Evolutionary conservation across 2,329 filamentous ascomycete genomes (phyloP), one percentile per base, ranked within the genome.

Genomic region (Hymenoscyphus repandus): DNA sequence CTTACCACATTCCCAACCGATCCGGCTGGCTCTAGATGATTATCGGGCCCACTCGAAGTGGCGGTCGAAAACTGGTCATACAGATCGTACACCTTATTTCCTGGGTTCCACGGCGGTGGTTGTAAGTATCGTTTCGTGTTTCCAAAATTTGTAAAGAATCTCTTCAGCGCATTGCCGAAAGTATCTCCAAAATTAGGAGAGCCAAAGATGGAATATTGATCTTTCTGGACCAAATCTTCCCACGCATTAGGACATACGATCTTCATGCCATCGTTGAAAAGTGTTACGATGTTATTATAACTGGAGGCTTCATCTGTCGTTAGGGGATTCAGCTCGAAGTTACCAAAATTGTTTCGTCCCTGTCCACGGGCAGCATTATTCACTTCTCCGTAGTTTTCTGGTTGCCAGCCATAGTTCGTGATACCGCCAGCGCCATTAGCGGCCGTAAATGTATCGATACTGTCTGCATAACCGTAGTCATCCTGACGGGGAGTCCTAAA

Each of bases 231-330:
- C 5, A 41, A 37, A 18, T 57, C 50, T 30, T 57, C 54, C 52
- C 54, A 57, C 10, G 54, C 47, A 42, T 57, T 57, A 5, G 52
- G 52, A 30, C 54, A 57, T 1, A 55, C 45, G 10, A 57, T 37
- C 36, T 57, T 57, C 17, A 53, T 51, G 6, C 54, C 52, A 38
- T 57, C 49, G 12, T 51, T 50, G 11, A 47, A 49, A 0, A 57
- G 27, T 1, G 42, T 55, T n/a, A 55, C 18, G 2, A 57, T 30
- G 3, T 31, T 51, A 17, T 50, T 49, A 27, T 57, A 57, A 2
- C 41, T 40, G 10, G 45, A 30, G 2, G 38, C 44, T 33, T 42
- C 3, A 33, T 57, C 46, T 7, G 37, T 48, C 17, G 54, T 44
- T 15, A 50, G 39, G 2, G 52, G 54, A 18, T 57, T 57, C 6